Base-by-base conservation (phyloP, 768 basidiomycete genomes). In the Termitomyces sp. region DNA sequence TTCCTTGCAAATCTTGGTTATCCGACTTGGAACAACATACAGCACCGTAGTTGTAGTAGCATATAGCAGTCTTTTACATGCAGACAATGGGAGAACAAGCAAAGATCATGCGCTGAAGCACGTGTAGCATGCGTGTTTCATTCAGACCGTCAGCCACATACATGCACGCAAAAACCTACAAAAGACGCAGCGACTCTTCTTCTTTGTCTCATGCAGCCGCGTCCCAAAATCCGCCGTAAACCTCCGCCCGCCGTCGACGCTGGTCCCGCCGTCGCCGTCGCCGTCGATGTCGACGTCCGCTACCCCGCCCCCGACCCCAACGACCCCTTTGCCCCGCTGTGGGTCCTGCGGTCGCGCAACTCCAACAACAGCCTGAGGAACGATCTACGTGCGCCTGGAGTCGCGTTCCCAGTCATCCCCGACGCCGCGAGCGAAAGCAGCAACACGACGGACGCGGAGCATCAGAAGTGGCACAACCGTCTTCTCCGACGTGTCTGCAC, bases 311-410 rank as follows among this genome's bases (percentile, higher is more conserved):
- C 86, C 30, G 88, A 89, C 69, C 86, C 85, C 21, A 65, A 64
- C 17, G 86, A 89, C 66, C 88, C 88, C 1, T 88, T 88, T 60
- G 86, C 83, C 5, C 81, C 88, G 0, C 79, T 89, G 42, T 79
- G 81, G 64, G 81, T 82, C 25, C 75, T 89, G 27, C 81, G 88
- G 49, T 79, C 76, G 58, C 79, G 85, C 54, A 79, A 68, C n/a
- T 72, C 81, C 5, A 79, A 77, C 60, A 74, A 73, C n/a, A n/a
- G n/a, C n/a, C n/a, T n/a, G n/a, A n/a, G n/a, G n/a, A n/a, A n/a
- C 19, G 70, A 72, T 17, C 68, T 75, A 47, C 19, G 10, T 10
- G 2, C 14, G n/a, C 41, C n/a, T 2, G 3, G 39, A 2, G 41
- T 54, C 17, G 27, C 34, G 17, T 54, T 45, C 17, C 53, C 53